Conservation (phyloP, 805 yeast species). For the Wickerhamiella azyma region DNA sequence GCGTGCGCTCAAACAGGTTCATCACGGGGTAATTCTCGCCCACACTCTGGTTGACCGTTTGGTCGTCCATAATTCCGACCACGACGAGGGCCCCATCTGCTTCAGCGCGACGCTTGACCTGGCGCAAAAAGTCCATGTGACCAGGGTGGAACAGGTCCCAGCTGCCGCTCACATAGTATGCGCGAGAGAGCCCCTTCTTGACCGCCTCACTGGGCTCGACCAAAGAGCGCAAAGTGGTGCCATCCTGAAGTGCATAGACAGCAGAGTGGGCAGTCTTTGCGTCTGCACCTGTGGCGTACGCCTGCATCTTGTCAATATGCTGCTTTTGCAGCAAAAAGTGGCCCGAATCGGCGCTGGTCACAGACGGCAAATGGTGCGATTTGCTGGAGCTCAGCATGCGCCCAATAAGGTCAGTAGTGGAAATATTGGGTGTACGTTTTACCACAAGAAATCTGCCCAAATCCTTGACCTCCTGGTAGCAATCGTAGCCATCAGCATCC, state of each 20-base stretch:
- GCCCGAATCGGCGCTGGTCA: constrained; percentile 18
- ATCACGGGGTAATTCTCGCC: constrained; percentile 68
- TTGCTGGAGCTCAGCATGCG: constrained; percentile 58
- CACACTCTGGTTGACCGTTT: constrained; percentile 38
- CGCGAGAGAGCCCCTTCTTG: constrained; percentile 12
- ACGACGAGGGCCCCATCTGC: constrained; percentile 35
- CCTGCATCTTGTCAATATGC: constrained; percentile 12
- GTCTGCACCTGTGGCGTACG: constrained; percentile 16
- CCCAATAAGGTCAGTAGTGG: constrained; percentile 89
- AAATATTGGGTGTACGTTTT: constrained; percentile 83
- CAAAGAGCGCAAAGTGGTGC: constrained; percentile 2
- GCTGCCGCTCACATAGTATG: constrained; percentile 61
- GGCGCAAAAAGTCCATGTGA: constrained; percentile 60
- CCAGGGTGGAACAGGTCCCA: constrained; percentile 92
- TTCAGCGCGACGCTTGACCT: constrained; percentile 31
- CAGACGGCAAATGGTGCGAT: constrained; percentile 38
- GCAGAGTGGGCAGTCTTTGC: constrained; percentile 18
- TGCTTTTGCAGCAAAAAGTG: constrained; percentile 11
- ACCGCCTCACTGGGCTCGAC: constrained; percentile 11
- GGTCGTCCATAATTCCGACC: constrained; percentile 57
- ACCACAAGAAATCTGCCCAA: constrained; percentile 82
- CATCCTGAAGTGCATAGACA: constrained; percentile 13
- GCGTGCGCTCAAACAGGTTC: constrained; percentile 72
- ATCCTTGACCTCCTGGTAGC: constrained; percentile 73
- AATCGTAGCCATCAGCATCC: constrained; percentile 89